phyloP scores from a whole-genome alignment of 805 yeast genomes.

The Zygotorulaspora florentina region DNA sequence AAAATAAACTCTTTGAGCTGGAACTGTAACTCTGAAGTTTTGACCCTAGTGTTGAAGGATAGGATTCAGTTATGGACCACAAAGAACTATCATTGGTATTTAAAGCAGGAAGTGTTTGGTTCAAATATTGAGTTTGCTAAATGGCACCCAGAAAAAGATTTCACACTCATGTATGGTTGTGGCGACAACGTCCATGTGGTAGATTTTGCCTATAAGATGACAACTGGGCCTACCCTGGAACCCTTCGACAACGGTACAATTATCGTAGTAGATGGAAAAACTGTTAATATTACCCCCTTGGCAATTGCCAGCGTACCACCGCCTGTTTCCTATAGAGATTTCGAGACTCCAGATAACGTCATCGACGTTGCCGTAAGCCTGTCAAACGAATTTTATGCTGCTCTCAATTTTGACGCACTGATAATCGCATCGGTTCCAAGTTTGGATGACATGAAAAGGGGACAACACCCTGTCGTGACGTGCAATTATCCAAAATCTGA shows the following conservation, averaged over 20 bases:
- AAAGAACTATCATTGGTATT: conserved; percentile 93
- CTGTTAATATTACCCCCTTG: conserved; percentile 74
- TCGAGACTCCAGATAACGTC: conserved; percentile 52
- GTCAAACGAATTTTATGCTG: conserved; percentile 56
- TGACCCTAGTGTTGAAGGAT: conserved; percentile 61
- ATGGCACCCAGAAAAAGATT: conserved; percentile 91
- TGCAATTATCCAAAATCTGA: conserved; percentile 33
- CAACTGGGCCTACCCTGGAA: conserved; percentile 61
- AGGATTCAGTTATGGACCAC: conserved; percentile 84
- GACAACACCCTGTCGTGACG: conserved; percentile 43
- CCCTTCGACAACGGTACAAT: conserved; percentile 77
- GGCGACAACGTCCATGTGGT: conserved; percentile 50
- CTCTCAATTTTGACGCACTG: conserved; percentile 46
- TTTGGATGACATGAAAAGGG: conserved; percentile 42
- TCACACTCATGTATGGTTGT: conserved; percentile 65
- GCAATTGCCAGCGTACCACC: conserved; percentile 90
- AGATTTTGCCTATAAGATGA: conserved; percentile 60
- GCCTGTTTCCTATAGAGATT: conserved; percentile 73
- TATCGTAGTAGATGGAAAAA: conserved; percentile 73
- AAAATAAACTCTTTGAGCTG: conserved; percentile 56
- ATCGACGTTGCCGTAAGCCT: conserved; percentile 61
- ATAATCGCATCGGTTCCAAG: conserved; percentile 46
- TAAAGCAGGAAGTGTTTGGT: conserved; percentile 67
- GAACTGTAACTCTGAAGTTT: conserved; percentile 76
- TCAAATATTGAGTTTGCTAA: conserved; percentile 41